Conservation (phyloP, 108 stramenopile genomes). For the Fragilaria radians region DNA sequence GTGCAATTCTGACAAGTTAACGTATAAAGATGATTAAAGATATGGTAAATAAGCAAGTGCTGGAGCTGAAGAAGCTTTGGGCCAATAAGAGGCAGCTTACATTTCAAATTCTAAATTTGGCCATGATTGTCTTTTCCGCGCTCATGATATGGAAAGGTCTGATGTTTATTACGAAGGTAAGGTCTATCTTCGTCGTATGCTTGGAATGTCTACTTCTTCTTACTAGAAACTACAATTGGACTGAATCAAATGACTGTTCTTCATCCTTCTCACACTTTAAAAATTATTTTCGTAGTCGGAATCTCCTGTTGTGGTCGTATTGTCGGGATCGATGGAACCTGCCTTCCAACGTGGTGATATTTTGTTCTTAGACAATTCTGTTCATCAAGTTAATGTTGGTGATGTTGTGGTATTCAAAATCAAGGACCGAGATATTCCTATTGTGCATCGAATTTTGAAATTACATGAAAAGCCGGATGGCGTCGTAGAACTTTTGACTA, state of each 20-base stretch:
- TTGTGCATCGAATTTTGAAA: slow-evolving; percentile 98
- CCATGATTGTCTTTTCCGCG: slow-evolving; percentile 99
- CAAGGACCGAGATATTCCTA: slow-evolving; percentile 99
- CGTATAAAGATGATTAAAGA: slow-evolving; percentile 63
- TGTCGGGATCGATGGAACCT: slow-evolving; percentile 98
- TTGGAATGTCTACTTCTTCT: not conserved
- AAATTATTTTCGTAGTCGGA: slow-evolving; percentile 54
- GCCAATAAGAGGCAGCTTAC: slow-evolving; percentile 92
- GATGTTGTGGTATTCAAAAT: slow-evolving; percentile 99
- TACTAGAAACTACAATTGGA: not conserved
- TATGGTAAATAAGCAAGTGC: slow-evolving; percentile 83
- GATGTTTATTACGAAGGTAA: slow-evolving; percentile 93
- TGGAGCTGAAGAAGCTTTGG: slow-evolving; percentile 99
- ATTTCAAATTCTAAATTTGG: slow-evolving; percentile 95
- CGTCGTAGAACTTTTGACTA: slow-evolving; percentile 92
- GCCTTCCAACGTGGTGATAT: slow-evolving; percentile 99
- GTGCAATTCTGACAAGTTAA: not conserved
- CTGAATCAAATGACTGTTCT: not conserved
- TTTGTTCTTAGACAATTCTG: slow-evolving; percentile 95
- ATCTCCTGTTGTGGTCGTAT: slow-evolving; percentile 97
- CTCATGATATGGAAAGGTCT: slow-evolving; percentile 99
- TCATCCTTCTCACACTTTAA: not conserved
- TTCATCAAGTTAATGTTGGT: slow-evolving; percentile 88
- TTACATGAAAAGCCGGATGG: slow-evolving; percentile 87
- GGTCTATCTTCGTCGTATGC: too few species aligned